Base-by-base conservation (phyloP, 352 stramenopile genomes). In the Pythium vanterpoolii region DNA sequence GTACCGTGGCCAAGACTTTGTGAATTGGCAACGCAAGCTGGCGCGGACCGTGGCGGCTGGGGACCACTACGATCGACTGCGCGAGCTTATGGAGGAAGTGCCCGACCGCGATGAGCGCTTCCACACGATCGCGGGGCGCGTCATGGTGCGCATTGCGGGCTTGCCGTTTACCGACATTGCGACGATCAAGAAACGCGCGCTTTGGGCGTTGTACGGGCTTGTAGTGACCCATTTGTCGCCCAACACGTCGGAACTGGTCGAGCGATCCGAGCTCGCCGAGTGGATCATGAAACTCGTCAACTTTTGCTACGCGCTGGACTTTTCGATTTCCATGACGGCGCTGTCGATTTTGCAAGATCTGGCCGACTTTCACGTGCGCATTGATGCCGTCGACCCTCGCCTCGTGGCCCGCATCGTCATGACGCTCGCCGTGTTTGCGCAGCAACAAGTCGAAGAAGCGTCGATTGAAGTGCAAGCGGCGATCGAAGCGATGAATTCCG, bases 401-500 rank as follows among this genome's bases (percentile, higher is more conserved):
- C 68, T 93, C 11, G 69, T 90, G 0, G 75, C 76, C n/a, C 78
- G 83, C n/a, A 93, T 95, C 21, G 79, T 95, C 5, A 93, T 95
- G 83, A 92, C 86, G 16, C 67, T 95, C 4, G 82, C 86, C 3
- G 80, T 95, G 1, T 90, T 93, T 38, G 86, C 85, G 3, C 86
- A 95, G 42, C 86, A 93, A 39, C 86, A 95, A 65, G 82, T 95
- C 9, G 86, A 95, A 69, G 82, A 93, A 69, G 80, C 86, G 14
- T 95, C 86, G 0, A 93, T 92, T 47, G 86, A 93, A 71, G 83
- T 95, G 0, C 86, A 93, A 55, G 71, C 83, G 2, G 79, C 81
- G 2, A 88, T 95, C 59, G 86, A 95, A 67, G 79, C 57, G 31
- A 60, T 64, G 50, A 48, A 38, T 24, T 48, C 48, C 33, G 53